Evolutionary conservation across 495 filamentous ascomycete genomes (phyloP).

Genomic region (Chaetomium fimeti): DNA sequence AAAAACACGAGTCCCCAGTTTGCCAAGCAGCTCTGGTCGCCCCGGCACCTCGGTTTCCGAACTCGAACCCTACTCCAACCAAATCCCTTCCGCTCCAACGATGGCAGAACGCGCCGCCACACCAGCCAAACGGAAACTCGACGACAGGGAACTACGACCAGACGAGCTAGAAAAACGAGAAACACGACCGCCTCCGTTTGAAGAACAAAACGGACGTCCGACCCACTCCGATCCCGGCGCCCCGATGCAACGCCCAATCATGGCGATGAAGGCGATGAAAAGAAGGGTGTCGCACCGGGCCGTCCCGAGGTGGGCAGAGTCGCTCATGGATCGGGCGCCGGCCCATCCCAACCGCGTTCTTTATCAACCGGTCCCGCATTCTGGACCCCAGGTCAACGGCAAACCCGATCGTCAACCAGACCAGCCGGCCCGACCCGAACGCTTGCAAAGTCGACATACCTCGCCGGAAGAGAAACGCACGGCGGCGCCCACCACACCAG

Average conservation of each 20-base stretch:
- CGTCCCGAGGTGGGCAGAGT: slow-evolving; percentile 49
- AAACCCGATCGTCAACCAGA: slow-evolving; percentile 41
- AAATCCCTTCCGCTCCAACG: slow-evolving; percentile 34
- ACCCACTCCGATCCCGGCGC: slow-evolving; percentile 23
- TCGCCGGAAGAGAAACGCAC: slow-evolving; percentile 48
- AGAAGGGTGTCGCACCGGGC: slow-evolving; percentile 39
- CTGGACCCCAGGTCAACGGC: slow-evolving; percentile 39
- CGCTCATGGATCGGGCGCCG: slow-evolving; percentile 29
- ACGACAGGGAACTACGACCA: slow-evolving; percentile 47
- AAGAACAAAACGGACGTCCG: slow-evolving; percentile 43
- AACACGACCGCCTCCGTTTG: slow-evolving; percentile 44
- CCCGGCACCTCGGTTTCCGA: slow-evolving; percentile 44
- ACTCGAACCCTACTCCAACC: slow-evolving; percentile 40
- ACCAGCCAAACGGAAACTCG: slow-evolving; percentile 55
- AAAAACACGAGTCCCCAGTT: slow-evolving; percentile 58
- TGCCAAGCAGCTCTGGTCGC: slow-evolving; percentile 47
- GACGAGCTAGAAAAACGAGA: slow-evolving; percentile 48
- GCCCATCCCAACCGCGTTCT: slow-evolving; percentile 41
- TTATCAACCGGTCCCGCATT: slow-evolving; percentile 35
- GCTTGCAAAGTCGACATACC: slow-evolving; percentile 43
- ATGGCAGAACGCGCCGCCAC: slow-evolving; percentile 39
- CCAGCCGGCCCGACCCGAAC: slow-evolving; percentile 21
- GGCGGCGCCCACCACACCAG: slow-evolving; percentile 23
- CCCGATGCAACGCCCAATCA: slow-evolving; percentile 25
- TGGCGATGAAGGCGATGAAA: slow-evolving; percentile 33